Conservation (phyloP, 768 basidiomycete genomes). For the Pulveroboletus ravenelii region DNA sequence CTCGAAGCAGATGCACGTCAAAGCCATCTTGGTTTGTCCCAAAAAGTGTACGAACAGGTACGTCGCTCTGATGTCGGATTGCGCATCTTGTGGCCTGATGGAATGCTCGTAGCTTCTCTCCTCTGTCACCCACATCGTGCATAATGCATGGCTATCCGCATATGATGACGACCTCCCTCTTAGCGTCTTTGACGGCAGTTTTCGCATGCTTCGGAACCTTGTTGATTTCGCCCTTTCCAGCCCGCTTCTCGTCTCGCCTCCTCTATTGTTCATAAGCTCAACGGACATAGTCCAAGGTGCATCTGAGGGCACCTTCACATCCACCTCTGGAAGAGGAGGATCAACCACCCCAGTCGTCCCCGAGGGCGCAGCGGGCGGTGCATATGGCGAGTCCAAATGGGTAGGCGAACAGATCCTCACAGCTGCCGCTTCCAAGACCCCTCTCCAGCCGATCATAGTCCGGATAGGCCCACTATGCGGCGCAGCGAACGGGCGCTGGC, state of each 20-base stretch:
- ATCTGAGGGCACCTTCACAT: neutral
- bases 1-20: constrained; percentile 29
- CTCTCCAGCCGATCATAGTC: constrained; percentile 25
- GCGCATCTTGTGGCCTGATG: neutral
- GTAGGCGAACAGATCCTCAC: constrained; percentile 22
- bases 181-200: constrained; percentile 7
- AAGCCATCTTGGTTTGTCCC: constrained; percentile 24
- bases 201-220: constrained; percentile 26
- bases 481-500: constrained; percentile 36
- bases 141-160: constrained; percentile 26
- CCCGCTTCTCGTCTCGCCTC: constrained; percentile 22
- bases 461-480: constrained; percentile 39
- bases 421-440: constrained; percentile 12
- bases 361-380: constrained; percentile 7
- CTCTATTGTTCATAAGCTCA: constrained; percentile 33
- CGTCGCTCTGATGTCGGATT: neutral
- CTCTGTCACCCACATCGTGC: constrained; percentile 36
- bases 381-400: constrained; percentile 20
- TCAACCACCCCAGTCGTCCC: neutral
- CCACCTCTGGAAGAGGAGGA: neutral
- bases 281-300: constrained; percentile 6
- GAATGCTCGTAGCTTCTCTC: constrained; percentile 9
- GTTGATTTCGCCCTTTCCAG: constrained; percentile 36
- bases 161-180: constrained; percentile 3
- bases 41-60: constrained; percentile 27